Evolutionary conservation across 2,329 filamentous ascomycete genomes (phyloP), one percentile per base, ranked within the genome.

Genomic region (Calonectria crousiana): DNA sequence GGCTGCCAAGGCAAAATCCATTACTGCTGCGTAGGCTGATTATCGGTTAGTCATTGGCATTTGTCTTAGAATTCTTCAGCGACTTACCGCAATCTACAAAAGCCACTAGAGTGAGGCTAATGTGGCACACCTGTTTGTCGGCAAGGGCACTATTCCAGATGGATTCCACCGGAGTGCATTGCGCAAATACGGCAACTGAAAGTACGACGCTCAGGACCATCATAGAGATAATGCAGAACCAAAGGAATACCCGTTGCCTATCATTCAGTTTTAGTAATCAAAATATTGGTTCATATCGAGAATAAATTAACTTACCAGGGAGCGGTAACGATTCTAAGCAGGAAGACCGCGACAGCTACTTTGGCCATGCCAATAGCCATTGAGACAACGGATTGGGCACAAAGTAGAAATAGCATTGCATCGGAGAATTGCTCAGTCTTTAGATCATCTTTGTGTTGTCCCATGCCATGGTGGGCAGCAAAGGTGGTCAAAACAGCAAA

Each of bases 281-380:
- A 28, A 36, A 34, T 3, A 8, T 1, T 11, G n/a, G 4, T 26
- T 32, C 1, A 26, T 47, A 28, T 23, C 1, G 4, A 1, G 23
- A n/a, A 20, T 32, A 9, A 2, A 47, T 5, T 9, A 11, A 62
- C 74, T 60, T 66, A 75, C 67, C 74, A 75, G 71, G 74, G 56
- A 20, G 71, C 64, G 16, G 71, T 74, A 36, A 75, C 74, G 38
- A 75, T 74, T 1, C 74, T 67, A 9, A 75, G 71, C 32, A 75
- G 44, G 38, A 74, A 75, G 13, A 75, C 64, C 11, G 71, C 71
- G 1, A 75, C 71, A 14, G 62, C 53, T 8, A 75, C 74, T 49
- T 75, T 75, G 32, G 67, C 74, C 71, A 75, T 75, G 0, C 71
- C 71, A 18, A 74, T 75, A 3, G 71, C 74, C 62, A 74, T 68